Base-by-base conservation (phyloP, 805 yeast genomes). In the Cyberlindnera mississippiensis region DNA sequence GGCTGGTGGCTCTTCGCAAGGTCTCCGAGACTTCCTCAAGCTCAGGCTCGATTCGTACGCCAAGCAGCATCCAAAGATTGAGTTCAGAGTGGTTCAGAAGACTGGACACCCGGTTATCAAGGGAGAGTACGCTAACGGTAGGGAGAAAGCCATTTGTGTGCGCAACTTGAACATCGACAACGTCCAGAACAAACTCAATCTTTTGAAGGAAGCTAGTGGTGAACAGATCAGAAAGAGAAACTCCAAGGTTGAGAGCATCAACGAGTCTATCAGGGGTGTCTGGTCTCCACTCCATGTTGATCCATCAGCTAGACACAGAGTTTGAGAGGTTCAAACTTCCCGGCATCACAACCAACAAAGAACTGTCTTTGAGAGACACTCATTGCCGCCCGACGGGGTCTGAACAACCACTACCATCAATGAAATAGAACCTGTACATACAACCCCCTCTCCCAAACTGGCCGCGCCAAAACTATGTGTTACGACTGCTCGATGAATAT, bases 211-310 rank as follows among this genome's bases (percentile, higher is more conserved):
- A 59, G 69, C 89, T 20, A 75, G 85, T 36, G 97, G 97, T 38
- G 72, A 67, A 26, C 67, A 68, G 43, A 59, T 82, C 40, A 63
- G 68, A 51, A 80, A 79, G 56, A 67, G 73, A 53, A 84, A 84
- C 62, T 80, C 85, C 59, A 83, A 87, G 44, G 98, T 93, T 28
- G 76, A 80, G 63, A 82, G 95, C 32, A 65, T 75, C 48, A 93
- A 91, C 61, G 76, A 75, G 41, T 80, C 95, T 42, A 89, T 91
- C 14, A 84, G 99, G 73, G 99, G 99, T 57, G 74, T 93, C 37
- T 93, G 99, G 99, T 89, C 97, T 35, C 99, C 99, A 44, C 72
- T 91, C 70, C 96, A 90, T 59, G 82, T 76, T 38, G 77, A 73
- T 42, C 72, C 76, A 48, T 60, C 63, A 29, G 67, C 60, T 45